Evolutionary conservation across 2,329 filamentous ascomycete genomes (phyloP), one percentile per base, ranked within the genome.

Genomic region (Pseudogymnoascus destructans): DNA sequence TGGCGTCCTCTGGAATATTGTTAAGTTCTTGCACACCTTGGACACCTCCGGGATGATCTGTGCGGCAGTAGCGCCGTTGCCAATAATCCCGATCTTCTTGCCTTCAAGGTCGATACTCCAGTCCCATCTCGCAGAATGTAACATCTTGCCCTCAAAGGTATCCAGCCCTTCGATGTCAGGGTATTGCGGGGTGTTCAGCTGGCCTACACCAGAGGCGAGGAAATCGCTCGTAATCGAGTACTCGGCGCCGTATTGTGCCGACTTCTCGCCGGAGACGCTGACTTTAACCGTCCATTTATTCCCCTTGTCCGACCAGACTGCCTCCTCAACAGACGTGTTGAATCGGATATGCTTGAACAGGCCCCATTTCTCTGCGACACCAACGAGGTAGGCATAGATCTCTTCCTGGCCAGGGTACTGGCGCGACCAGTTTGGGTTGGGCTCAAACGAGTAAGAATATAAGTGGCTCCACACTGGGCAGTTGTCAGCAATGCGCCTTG

Each of bases 391-490:
- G 19, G 70, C 70, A 68, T 76, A 70, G 17, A 84, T 80, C 65
- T 84, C 80, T 64, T 81, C 78, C 63, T 84, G 80, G 0, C 78
- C 77, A 0, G 80, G 77, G 63, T 81, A 83, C 58, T 80, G 74
- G 15, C 78, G 70, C 0, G 76, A 76, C 80, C 80, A 82, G 62
- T 77, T 72, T 2, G 77, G 70, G 57, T 82, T 82, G 57, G 80
- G 79, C 33, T 78, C 79, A 63, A 84, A 84, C 5, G 78, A 81
- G 67, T 77, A 82, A 42, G 74, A 79, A 69, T 84, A 84, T 2
- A 84, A 58, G 70, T 73, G 59, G 76, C 73, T 2, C 79, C 55
- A 11, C 68, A 67, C 23, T 73, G 69, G 40, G 74, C 59, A 0
- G 70, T 58, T 2, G 46, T 52, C 46, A 52, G 46, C 46, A 11